Percentiles rank a stretch among this genome's conserved stretches.
Conservation (phyloP, 495 filamentous ascomycete species). For the Penicillium antarcticum region DNA sequence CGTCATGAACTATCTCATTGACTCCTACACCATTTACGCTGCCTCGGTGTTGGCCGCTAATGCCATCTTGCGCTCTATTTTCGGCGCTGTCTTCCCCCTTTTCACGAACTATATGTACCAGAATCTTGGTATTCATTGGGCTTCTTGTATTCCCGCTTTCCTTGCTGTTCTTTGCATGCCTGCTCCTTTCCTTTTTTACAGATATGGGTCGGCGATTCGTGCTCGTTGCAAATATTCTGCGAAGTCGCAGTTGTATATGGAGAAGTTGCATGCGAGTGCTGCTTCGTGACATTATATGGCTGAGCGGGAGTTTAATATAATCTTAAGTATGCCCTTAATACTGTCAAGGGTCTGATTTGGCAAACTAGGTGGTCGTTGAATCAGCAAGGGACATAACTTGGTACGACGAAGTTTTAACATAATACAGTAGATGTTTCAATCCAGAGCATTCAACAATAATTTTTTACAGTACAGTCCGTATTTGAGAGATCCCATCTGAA, state of each 20-base stretch:
- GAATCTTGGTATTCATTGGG: slow-evolving; percentile 79
- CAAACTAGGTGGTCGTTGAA: too few relatives aligned
- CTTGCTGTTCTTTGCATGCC: slow-evolving; percentile 73
- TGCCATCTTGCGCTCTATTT: slow-evolving; percentile 62
- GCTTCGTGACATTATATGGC: too few relatives aligned
- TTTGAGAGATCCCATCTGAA: too few relatives aligned
- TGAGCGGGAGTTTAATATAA: too few relatives aligned
- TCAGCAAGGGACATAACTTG: too few relatives aligned
- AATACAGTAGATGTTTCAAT: too few relatives aligned
- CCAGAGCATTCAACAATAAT: too few relatives aligned
- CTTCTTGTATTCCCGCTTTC: slow-evolving; percentile 72
- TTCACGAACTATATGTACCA: slow-evolving; percentile 79
- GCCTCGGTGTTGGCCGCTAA: slow-evolving; percentile 79
- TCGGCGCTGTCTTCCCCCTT: slow-evolving; percentile 82
- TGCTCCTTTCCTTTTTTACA: slow-evolving; percentile 78
- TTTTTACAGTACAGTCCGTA: too few relatives aligned
- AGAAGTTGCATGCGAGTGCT: too few relatives aligned
- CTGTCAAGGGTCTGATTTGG: too few relatives aligned
- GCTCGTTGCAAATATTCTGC: slow-evolving; percentile 71
- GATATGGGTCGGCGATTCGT: slow-evolving; percentile 66
- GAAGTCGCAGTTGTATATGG: slow-evolving; percentile 27
- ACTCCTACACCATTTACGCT: slow-evolving; percentile 77
- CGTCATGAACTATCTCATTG: slow-evolving; percentile 76
- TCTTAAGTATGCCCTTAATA: too few relatives aligned
- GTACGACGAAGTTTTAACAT: too few relatives aligned